Evolutionary conservation across 805 yeast genomes (phyloP), one percentile per base, ranked within the genome.

Genomic region (Starmerella cellae): DNA sequence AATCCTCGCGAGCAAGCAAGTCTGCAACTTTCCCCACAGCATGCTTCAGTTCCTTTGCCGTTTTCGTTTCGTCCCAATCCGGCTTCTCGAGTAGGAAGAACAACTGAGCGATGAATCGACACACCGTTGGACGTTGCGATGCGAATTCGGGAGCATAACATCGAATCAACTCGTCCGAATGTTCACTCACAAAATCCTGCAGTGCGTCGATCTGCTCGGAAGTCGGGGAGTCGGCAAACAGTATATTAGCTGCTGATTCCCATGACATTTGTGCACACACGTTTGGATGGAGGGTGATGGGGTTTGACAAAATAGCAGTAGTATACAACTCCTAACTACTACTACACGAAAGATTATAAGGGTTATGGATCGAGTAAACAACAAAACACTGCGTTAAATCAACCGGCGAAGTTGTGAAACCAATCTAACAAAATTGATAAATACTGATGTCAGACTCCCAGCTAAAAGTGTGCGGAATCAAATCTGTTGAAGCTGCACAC

Each of bases 401-500:
- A n/a, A n/a, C n/a, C n/a, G n/a, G n/a, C n/a, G n/a, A n/a, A n/a
- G n/a, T n/a, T n/a, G n/a, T n/a, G n/a, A n/a, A n/a, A n/a, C n/a
- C n/a, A n/a, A n/a, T 35, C 13, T 13, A 10, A n/a, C 36, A 14
- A 35, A 16, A n/a, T 5, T 24, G 11, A 5, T 29, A 16, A 8
- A 14, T 6, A 14, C 45, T 42, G 46, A 35, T 82, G 13, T 8
- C 28, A 13, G 28, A 24, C 28, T 13, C 28, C 28, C 28, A 13
- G n/a, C 80, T 81, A 4, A 88, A 88, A 56, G 75, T 88, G 3
- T 88, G 98, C 59, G 98, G 98, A 0, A 58, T 88, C 19, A 72
- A 73, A 50, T 67, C 79, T 2, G 57, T 61, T 0, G 79, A 76
- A 36, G 82, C 82, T 0, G 96, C 95, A 0, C 47, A 60, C n/a